Evolutionary conservation across 495 filamentous ascomycete species (phyloP).

Genomic region (Tricharina praecox): DNA sequence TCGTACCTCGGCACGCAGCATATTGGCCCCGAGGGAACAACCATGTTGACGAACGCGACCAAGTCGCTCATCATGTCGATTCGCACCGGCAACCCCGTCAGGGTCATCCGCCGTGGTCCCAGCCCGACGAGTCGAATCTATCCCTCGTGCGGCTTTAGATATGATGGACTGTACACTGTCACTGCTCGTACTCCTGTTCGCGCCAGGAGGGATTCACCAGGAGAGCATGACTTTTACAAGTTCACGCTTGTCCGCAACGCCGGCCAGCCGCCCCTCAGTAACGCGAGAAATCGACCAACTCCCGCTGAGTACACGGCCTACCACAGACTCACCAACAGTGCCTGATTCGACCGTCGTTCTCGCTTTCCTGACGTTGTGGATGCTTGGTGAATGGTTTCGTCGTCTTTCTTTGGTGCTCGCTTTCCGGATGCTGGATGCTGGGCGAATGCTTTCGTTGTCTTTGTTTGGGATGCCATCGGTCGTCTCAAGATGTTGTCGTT

Average conservation of each 20-base stretch:
- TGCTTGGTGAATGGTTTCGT: neutral
- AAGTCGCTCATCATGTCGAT: slow-evolving; percentile 28
- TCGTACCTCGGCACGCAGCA: slow-evolving; percentile 33
- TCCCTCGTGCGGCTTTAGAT: slow-evolving; percentile 25
- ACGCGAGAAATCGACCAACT: neutral
- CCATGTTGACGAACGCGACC: slow-evolving; percentile 24
- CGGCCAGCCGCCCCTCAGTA: slow-evolving; percentile 21
- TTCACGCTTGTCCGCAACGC: slow-evolving; percentile 31
- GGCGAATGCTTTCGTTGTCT: neutral
- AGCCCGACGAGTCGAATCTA: neutral
- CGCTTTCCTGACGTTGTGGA: neutral
- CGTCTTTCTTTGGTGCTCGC: neutral
- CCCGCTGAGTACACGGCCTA: neutral
- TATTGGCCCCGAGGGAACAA: slow-evolving; percentile 11
- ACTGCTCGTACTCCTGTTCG: slow-evolving; percentile 8
- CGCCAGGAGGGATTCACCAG: slow-evolving; percentile 7
- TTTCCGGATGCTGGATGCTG: neutral
- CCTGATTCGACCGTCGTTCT: too few species aligned
- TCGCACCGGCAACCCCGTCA: slow-evolving; percentile 24
- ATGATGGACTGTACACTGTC: slow-evolving; percentile 42
- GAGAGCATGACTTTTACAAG: slow-evolving; percentile 27
- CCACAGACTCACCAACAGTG: too few species aligned
- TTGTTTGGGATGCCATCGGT: neutral
- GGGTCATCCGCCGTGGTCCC: slow-evolving; percentile 31
- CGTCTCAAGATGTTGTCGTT: neutral